A percentile compares a stretch with the other conserved stretches of the same genome.
These are phyloP conservation scores for Tulasnella sp. DNA, from an alignment of 768 basidiomycete genomes.

Conservation along the genomic window DNA sequence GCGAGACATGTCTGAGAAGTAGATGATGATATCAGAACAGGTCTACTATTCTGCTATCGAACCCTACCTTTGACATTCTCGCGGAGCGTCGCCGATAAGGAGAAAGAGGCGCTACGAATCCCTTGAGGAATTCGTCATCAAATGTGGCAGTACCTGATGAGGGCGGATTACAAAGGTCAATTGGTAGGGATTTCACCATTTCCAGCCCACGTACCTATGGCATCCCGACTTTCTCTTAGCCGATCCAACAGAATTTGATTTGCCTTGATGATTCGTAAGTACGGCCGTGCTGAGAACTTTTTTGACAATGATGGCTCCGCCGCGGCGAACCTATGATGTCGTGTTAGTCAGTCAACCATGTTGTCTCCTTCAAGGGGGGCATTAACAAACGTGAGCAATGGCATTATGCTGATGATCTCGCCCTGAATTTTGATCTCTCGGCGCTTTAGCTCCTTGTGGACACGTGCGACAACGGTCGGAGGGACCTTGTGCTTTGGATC, in stretches of 20 bases:
- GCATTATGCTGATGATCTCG: conserved; percentile 31
- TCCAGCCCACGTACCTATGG: not conserved
- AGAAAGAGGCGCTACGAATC: conserved; percentile 30
- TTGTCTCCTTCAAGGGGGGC: not conserved
- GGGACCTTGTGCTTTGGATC: conserved; percentile 29
- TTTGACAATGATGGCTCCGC: conserved; percentile 32
- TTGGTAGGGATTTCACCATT: not conserved
- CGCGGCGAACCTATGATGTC: conserved; percentile 31
- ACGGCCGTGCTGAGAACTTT: conserved; percentile 30
- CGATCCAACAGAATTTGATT: conserved; percentile 33
- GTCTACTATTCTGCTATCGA: not conserved
- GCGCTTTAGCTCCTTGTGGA: conserved; percentile 32
- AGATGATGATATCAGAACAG: not conserved
- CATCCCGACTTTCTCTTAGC: conserved; percentile 17
- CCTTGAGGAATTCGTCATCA: conserved; percentile 27
- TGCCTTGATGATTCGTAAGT: conserved; percentile 28
- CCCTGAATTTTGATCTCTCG: conserved; percentile 33
- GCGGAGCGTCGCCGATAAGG: conserved; percentile 32
- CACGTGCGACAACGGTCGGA: conserved; percentile 24
- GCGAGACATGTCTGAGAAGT: conserved; percentile 28
- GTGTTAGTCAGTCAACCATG: not conserved
- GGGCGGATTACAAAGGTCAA: not conserved
- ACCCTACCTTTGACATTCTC: conserved; percentile 24
- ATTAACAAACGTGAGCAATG: conserved; percentile 30
- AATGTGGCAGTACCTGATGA: conserved; percentile 30